phyloP scores from a whole-genome alignment of 2,329 filamentous ascomycete genomes.

The Lasiodiplodia theobromae region DNA sequence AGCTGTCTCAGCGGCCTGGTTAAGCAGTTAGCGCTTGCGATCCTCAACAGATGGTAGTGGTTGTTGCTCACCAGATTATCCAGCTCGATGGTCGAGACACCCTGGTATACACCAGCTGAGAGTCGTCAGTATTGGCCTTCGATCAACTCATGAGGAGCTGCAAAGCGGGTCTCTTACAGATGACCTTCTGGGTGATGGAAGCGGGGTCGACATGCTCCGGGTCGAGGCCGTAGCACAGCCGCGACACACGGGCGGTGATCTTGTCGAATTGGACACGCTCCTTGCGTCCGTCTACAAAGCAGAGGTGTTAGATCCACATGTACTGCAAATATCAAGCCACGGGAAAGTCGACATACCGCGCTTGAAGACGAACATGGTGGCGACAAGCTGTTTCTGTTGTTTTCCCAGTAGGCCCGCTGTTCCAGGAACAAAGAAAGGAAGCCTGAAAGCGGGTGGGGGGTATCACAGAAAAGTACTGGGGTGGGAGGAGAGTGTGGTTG shows the following conservation, averaged over 20 bases:
- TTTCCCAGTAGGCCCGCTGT: conserved; percentile 17
- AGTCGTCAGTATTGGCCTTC: neutral
- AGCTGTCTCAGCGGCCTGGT: conserved; percentile 93
- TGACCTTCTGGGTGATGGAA: conserved; percentile 98
- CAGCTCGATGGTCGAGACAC: conserved; percentile 93
- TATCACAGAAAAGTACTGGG: conserved; percentile 10
- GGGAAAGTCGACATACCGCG: conserved; percentile 45
- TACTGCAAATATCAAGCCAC: conserved; percentile 2
- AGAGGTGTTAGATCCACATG: neutral
- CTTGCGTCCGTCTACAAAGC: conserved; percentile 86
- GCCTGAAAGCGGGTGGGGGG: conserved; percentile 21
- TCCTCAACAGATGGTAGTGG: neutral
- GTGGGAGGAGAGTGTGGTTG: conserved; percentile 17
- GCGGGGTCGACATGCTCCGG: conserved; percentile 95
- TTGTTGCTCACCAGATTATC: conserved; percentile 87
- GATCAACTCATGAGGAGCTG: neutral
- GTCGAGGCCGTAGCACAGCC: conserved; percentile 96
- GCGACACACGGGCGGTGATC: conserved; percentile 97
- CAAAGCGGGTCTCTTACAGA: conserved; percentile 56
- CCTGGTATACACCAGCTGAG: conserved; percentile 87
- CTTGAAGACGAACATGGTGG: conserved; percentile 51
- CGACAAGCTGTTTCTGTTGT: conserved; percentile 21
- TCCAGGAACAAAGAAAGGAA: conserved; percentile 8
- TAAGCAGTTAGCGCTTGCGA: conserved; percentile 25
- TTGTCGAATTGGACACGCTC: conserved; percentile 99